Evolutionary conservation across 768 basidiomycete genomes (phyloP).

Genomic region (Suillus decipiens): DNA sequence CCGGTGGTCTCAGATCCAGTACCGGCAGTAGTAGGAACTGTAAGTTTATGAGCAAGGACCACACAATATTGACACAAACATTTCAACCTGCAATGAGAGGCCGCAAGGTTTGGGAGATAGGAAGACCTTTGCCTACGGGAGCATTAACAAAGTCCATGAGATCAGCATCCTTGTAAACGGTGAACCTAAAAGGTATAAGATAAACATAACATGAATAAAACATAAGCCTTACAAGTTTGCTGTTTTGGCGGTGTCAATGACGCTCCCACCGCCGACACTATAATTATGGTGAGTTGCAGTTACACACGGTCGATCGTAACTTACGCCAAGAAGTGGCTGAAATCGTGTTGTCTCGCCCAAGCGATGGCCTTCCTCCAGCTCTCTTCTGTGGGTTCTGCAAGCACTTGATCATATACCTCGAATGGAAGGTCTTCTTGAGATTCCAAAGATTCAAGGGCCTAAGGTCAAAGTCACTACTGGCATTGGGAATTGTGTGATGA

Average conservation of each 20-base stretch:
- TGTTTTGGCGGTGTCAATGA: constrained; percentile 94
- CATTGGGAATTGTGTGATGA: neutral
- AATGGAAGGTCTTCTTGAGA: constrained; percentile 75
- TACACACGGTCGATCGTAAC: constrained; percentile 27
- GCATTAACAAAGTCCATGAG: constrained; percentile 97
- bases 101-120: constrained; percentile 69
- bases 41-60: constrained; percentile 7
- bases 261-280: constrained; percentile 90
- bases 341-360: constrained; percentile 85
- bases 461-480: constrained; percentile 7
- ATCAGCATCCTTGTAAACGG: constrained; percentile 90
- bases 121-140: constrained; percentile 89
- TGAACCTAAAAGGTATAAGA: constrained; percentile 53
- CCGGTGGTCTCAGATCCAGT: constrained; percentile 96
- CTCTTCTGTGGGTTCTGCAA: constrained; percentile 90
- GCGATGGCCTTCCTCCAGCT: constrained; percentile 87
- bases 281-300: constrained; percentile 6
- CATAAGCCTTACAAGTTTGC: constrained; percentile 71
- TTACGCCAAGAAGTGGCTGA: constrained; percentile 91
- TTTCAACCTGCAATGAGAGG: constrained; percentile 80
- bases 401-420: constrained; percentile 78
- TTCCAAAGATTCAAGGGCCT: constrained; percentile 83
- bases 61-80: neutral
- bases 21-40: constrained; percentile 77
- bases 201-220: neutral